Base-by-base conservation (phyloP, 2,329 filamentous ascomycete species). In the Zasmidium angulare region DNA sequence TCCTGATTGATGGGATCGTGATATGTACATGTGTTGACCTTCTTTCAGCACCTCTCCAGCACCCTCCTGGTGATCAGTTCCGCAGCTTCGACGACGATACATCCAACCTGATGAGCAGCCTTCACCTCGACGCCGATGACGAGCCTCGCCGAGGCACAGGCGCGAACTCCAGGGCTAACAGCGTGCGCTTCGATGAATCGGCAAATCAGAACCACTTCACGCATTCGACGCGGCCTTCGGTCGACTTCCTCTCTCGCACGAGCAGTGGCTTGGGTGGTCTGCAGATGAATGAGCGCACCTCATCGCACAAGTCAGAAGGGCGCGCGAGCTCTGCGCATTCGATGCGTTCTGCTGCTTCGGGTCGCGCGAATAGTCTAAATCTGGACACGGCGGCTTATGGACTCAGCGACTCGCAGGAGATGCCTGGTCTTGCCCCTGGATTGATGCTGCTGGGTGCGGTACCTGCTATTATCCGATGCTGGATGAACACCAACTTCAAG, bases 101-200 rank as follows among this genome's bases (percentile, higher is more conserved):
- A 50, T 89, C 89, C 70, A 90, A 88, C 68, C 81, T 95, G 60
- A 84, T 96, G 51, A 89, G 88, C 53, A 91, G 89, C 55, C 82
- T 97, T 59, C 90, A 93, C 60, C 81, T 98, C 6, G 93, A 96
- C 64, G 84, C 88, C 3, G 93, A 96, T 63, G 92, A 98, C 63
- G 89, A 93, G 71, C 90, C 90, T 29, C 87, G 91, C 58, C 66
- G 71, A 62, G 69, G 62, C 31, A 86, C 93, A 63, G 91, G 95
- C 55, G 91, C 90, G 20, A 89, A 91, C 19, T 99, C 95, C 19
- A 85, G 95, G 68, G 93, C 95, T 50, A 98, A 98, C 73, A 98
- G 95, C 72, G 95, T 99, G 67, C 90, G 95, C 40, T 99, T 99
- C 70, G 95, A 98, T 72, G 93, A 98, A 74, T 96, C 91, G 71